Evolutionary conservation across 805 yeast species (phyloP).

Genomic region (Starmerella apis): DNA sequence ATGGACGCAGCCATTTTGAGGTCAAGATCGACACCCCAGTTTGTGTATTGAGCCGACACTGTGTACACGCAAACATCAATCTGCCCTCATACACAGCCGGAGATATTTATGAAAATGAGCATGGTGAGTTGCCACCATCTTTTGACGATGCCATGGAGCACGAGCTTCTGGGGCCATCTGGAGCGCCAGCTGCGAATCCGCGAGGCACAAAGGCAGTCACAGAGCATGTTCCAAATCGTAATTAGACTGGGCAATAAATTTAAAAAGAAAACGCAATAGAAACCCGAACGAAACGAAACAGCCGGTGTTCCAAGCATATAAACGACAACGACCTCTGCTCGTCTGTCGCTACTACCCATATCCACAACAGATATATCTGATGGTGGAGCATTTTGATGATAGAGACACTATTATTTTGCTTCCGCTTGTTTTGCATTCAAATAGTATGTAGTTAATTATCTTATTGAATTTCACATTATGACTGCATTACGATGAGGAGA

Average conservation of each 20-base stretch:
- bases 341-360: too few relatives aligned
- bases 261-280: too few relatives aligned
- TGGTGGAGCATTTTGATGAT: too few relatives aligned
- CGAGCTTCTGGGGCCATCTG: constrained; percentile 22
- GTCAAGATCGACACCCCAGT: constrained; percentile 27
- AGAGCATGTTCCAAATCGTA: not conserved
- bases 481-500: too few relatives aligned
- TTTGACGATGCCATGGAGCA: constrained; percentile 27
- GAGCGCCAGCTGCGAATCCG: constrained; percentile 10
- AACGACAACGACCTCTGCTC: too few relatives aligned
- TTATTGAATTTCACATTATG: too few relatives aligned
- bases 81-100: constrained; percentile 27
- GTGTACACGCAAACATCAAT: constrained; percentile 28
- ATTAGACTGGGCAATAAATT: not conserved
- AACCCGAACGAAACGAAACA: too few relatives aligned
- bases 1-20: constrained; percentile 22
- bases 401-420: too few relatives aligned
- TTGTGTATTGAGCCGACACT: constrained; percentile 24
- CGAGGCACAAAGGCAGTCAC: constrained; percentile 17
- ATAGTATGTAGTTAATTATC: too few relatives aligned
- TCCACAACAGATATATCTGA: too few relatives aligned
- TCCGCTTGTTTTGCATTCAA: too few relatives aligned
- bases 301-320: too few relatives aligned
- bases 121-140: constrained; percentile 24
- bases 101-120: not conserved